A percentile compares a stretch with the other conserved stretches of the same genome.
phyloP scores from a whole-genome alignment of 139 green algal genomes.

The Coelastrella sp. region DNA sequence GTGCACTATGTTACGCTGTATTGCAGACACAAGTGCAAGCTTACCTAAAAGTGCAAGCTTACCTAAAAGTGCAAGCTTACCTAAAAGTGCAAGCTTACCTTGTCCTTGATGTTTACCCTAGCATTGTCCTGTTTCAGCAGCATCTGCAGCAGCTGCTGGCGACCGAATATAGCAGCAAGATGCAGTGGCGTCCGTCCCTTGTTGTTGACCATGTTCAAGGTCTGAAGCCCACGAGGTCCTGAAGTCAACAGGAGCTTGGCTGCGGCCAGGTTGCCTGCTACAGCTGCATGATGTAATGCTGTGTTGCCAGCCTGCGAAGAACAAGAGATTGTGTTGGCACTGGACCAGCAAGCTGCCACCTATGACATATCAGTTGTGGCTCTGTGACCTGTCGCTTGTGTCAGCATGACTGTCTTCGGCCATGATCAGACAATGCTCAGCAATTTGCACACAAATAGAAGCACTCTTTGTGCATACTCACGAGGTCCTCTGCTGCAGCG shows the following conservation, averaged over 20 bases:
- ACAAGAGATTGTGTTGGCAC: too few species aligned
- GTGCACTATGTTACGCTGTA: too few species aligned
- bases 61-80: too few species aligned
- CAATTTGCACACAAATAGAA: too few species aligned
- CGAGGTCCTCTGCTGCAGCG: conserved; percentile 31
- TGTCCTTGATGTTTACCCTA: background rate
- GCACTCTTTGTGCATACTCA: too few species aligned
- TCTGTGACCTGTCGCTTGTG: too few species aligned
- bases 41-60: too few species aligned
- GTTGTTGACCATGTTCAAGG: conserved; percentile 2
- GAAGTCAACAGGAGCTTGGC: conserved; percentile 7
- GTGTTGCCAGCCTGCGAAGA: conserved; percentile 44
- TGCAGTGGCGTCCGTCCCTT: conserved; percentile 43
- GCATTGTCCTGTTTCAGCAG: background rate
- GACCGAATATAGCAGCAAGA: conserved; percentile 10
- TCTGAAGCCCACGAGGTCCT: background rate
- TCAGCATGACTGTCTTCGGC: too few species aligned
- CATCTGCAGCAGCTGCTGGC: background rate
- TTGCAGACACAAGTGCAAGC: too few species aligned
- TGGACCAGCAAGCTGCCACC: background rate
- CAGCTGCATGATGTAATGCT: conserved; percentile 47
- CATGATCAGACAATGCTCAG: too few species aligned
- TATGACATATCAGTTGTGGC: background rate
- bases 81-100: conserved; percentile 4
- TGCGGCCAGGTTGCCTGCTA: conserved; percentile 15